phyloP scores from a whole-genome alignment of 140 eudicot genomes.

The Erigeron philadelphicus region DNA sequence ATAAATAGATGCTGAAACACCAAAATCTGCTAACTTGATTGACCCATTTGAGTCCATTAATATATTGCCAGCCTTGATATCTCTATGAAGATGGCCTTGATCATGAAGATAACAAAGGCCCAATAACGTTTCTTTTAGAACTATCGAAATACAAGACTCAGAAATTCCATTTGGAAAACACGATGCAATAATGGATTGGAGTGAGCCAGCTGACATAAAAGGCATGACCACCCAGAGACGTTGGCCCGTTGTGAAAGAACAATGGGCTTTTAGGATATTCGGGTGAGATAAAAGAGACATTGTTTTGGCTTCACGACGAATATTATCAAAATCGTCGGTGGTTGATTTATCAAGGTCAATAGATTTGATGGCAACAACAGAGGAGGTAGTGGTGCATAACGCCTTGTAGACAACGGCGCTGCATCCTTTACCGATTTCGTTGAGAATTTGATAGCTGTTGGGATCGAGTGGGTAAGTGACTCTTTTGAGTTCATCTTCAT shows the following conservation, averaged over 20 bases:
- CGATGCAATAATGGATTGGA: constrained; percentile 56
- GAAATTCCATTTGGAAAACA: constrained; percentile 53
- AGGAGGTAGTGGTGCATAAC: constrained; percentile 40
- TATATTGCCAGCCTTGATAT: constrained; percentile 74
- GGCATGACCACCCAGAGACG: constrained; percentile 87
- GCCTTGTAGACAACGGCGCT: constrained; percentile 74
- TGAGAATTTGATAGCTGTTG: constrained; percentile 41
- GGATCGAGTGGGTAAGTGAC: constrained; percentile 57
- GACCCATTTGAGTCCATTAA: constrained; percentile 54
- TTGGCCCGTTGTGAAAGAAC: constrained; percentile 54
- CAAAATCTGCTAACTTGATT: constrained; percentile 69
- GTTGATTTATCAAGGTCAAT: constrained; percentile 60
- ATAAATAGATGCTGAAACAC: constrained; percentile 65
- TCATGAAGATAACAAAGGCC: constrained; percentile 59
- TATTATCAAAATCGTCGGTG: constrained; percentile 42
- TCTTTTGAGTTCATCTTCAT: constrained; percentile 23
- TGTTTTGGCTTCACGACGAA: constrained; percentile 64
- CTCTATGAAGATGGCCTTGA: constrained; percentile 80
- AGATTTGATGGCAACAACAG: constrained; percentile 56
- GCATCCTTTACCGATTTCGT: constrained; percentile 63
- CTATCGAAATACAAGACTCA: constrained; percentile 48
- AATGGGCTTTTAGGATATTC: constrained; percentile 60
- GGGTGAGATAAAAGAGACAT: constrained; percentile 68
- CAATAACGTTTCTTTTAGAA: constrained; percentile 48
- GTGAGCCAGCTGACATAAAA: constrained; percentile 73